A percentile compares a stretch with the other conserved stretches of the same genome.
phyloP scores from a whole-genome alignment of 2,329 filamentous ascomycete genomes.

The Exophiala phaeomuriformis region DNA sequence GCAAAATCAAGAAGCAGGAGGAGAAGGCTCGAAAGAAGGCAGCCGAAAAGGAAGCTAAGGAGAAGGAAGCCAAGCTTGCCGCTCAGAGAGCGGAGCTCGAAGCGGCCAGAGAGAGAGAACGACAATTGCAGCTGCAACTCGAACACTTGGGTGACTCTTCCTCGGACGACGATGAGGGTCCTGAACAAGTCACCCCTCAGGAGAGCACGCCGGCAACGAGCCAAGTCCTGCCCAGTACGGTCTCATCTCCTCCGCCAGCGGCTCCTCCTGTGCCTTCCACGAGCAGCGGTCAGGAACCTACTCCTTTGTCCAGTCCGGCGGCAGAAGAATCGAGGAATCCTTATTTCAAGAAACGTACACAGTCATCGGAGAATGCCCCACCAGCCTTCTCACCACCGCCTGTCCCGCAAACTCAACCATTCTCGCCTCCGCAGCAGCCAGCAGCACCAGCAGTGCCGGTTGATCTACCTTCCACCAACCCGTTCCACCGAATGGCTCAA shows the following conservation, averaged over 20 bases:
- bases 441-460: constrained; percentile 35
- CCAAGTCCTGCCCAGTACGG: constrained; percentile 41
- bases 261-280: constrained; percentile 29
- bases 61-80: constrained; percentile 77
- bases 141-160: constrained; percentile 72
- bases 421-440: constrained; percentile 32
- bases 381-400: constrained; percentile 40
- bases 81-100: constrained; percentile 87
- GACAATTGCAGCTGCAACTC: constrained; percentile 80
- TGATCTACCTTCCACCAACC: constrained; percentile 73
- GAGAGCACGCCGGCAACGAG: constrained; percentile 54
- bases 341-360: constrained; percentile 83
- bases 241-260: constrained; percentile 30
- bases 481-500: constrained; percentile 79
- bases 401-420: constrained; percentile 35
- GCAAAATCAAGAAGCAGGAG: constrained; percentile 92
- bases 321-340: constrained; percentile 84
- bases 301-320: constrained; percentile 41
- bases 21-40: constrained; percentile 91
- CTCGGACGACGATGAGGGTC: constrained; percentile 67
- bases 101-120: constrained; percentile 78
- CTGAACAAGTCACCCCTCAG: constrained; percentile 59
- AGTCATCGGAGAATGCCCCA: constrained; percentile 47
- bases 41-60: constrained; percentile 74
- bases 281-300: constrained; percentile 49